Evolutionary conservation across 768 basidiomycete genomes (phyloP).

Genomic region (Lyophyllum shimeji): DNA sequence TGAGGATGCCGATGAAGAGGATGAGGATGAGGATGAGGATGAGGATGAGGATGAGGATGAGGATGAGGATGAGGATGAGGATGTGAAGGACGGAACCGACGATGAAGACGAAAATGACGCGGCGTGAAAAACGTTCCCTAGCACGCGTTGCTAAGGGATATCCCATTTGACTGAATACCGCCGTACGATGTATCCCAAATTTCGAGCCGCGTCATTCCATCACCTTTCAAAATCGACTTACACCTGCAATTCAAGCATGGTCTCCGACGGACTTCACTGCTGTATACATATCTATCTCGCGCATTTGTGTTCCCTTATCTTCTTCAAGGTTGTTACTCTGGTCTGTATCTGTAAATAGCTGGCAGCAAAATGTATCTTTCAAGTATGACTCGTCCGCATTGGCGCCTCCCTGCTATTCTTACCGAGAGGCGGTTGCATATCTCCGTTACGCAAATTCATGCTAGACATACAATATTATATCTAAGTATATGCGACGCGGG

Average conservation of each 20-base stretch:
- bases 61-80: constrained; percentile 8
- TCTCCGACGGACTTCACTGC: background rate
- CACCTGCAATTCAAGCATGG: background rate
- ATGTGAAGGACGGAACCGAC: constrained; percentile 16
- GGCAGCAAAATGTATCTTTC: background rate
- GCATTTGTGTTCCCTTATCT: background rate
- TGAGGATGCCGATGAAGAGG: constrained; percentile 26
- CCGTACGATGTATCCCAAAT: background rate
- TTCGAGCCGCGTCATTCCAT: background rate
- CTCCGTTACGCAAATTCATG: background rate
- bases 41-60: constrained; percentile 19
- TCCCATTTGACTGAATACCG: background rate
- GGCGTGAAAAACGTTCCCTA: constrained; percentile 1
- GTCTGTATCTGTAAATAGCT: background rate
- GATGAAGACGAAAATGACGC: constrained; percentile 18
- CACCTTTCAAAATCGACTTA: no score
- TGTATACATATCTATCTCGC: background rate
- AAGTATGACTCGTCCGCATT: background rate
- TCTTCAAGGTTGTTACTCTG: background rate
- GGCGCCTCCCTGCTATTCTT: background rate
- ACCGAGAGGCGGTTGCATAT: no score
- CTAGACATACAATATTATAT: background rate
- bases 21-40: constrained; percentile 22
- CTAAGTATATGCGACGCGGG: background rate
- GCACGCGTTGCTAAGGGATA: background rate